phyloP scores from a whole-genome alignment of 805 yeast genomes.

The Yamadazyma scolyti region DNA sequence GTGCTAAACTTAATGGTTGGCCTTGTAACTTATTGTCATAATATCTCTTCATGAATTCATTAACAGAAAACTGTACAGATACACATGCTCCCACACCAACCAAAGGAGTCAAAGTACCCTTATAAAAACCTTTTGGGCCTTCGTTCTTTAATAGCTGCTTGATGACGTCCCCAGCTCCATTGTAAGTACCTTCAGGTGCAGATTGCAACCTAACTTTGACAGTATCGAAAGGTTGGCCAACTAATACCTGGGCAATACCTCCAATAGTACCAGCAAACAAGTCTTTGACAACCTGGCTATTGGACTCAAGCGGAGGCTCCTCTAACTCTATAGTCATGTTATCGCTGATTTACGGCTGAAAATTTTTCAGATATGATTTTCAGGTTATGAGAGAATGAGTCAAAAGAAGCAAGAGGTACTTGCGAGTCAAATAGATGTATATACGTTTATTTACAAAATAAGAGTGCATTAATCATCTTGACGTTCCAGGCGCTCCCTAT shows the following conservation, averaged over 20 bases:
- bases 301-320: conserved; percentile 35
- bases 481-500: conserved; percentile 7
- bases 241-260: conserved; percentile 91
- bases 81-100: conserved; percentile 90
- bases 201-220: conserved; percentile 91
- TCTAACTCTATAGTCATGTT: conserved; percentile 42
- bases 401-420: no score
- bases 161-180: conserved; percentile 75
- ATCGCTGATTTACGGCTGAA: neutral
- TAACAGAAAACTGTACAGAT: conserved; percentile 91
- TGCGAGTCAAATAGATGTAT: no score
- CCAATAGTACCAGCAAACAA: conserved; percentile 90
- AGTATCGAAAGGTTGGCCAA: conserved; percentile 96
- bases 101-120: conserved; percentile 45
- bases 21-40: conserved; percentile 49
- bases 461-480: no score
- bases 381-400: no score
- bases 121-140: conserved; percentile 40
- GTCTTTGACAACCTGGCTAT: conserved; percentile 61
- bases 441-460: no score
- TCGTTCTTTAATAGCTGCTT: conserved; percentile 53
- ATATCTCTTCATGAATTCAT: conserved; percentile 86
- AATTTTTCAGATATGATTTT: conserved; percentile 8
- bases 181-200: conserved; percentile 71
- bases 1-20: conserved; percentile 48